Percentiles rank a stretch among this genome's conserved stretches.
Evolutionary conservation across 371 early-diverging fungal species (phyloP).

Genomic region (Mucor circinelloides): DNA sequence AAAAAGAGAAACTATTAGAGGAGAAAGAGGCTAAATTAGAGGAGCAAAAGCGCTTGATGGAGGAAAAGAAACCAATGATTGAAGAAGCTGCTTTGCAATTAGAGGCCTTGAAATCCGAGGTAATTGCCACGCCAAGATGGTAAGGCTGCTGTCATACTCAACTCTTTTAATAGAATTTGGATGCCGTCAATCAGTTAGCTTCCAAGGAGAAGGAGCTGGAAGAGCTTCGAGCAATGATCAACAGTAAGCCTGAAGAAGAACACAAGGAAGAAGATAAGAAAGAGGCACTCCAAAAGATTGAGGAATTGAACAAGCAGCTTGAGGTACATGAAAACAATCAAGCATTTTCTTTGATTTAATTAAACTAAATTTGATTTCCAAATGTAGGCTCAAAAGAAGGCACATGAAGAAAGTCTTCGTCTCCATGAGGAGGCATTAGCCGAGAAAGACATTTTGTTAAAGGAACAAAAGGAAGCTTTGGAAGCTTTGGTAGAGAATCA

Average conservation of each 20-base stretch:
- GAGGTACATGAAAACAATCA: constrained; percentile 24
- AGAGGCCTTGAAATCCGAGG: constrained; percentile 37
- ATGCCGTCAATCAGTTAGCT: constrained; percentile 39
- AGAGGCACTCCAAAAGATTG: constrained; percentile 29
- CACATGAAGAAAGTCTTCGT: constrained; percentile 45
- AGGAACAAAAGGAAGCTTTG: constrained; percentile 36
- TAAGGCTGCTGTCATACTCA: background rate
- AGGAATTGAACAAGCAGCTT: constrained; percentile 37
- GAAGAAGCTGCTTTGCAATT: constrained; percentile 35
- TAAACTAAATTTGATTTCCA: background rate
- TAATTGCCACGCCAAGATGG: background rate
- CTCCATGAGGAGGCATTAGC: constrained; percentile 42
- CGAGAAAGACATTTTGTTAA: constrained; percentile 40
- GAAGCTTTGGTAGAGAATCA: constrained; percentile 29
- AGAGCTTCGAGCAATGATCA: constrained; percentile 26
- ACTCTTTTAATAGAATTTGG: constrained; percentile 34
- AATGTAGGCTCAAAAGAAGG: constrained; percentile 34
- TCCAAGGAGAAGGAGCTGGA: constrained; percentile 47
- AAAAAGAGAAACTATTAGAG: constrained; percentile 31
- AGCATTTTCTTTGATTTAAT: background rate
- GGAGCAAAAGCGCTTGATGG: constrained; percentile 27
- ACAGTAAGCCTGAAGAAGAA: constrained; percentile 18
- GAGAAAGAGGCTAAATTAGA: constrained; percentile 31
- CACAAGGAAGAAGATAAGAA: constrained; percentile 27
- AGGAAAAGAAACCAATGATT: constrained; percentile 25